A percentile compares a stretch with the other conserved stretches of the same genome.
Conservation (phyloP, 1,139 yeast genomes). For the Pichia sorboxylosa region DNA sequence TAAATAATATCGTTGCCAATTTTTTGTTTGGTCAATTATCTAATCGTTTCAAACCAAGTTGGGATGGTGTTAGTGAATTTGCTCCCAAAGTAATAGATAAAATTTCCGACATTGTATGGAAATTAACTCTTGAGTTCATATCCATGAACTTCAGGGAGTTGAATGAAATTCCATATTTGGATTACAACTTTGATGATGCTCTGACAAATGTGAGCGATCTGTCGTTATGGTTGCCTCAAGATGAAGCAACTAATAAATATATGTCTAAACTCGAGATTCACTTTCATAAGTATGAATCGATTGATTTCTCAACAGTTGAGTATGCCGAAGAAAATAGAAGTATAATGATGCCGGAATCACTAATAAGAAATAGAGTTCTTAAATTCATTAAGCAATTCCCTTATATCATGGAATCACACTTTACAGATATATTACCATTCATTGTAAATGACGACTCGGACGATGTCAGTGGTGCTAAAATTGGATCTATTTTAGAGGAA, state of each 20-base stretch:
- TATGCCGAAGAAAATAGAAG: constrained; percentile 28
- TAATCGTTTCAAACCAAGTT: constrained; percentile 71
- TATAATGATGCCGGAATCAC: constrained; percentile 26
- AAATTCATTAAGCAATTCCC: constrained; percentile 46
- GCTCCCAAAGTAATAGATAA: constrained; percentile 37
- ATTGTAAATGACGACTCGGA: constrained; percentile 30
- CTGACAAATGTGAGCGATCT: constrained; percentile 10
- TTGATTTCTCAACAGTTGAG: constrained; percentile 28
- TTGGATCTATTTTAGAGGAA: constrained; percentile 15
- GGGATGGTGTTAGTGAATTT: constrained; percentile 64
- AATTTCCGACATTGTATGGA: constrained; percentile 47
- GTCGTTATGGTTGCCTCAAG: constrained; percentile 20
- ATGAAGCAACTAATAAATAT: constrained; percentile 27
- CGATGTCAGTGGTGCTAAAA: constrained; percentile 14
- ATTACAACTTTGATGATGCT: constrained; percentile 9
- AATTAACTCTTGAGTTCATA: constrained; percentile 33
- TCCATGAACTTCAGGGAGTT: constrained; percentile 23
- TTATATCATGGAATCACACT: constrained; percentile 52
- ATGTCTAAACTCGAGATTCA: constrained; percentile 18
- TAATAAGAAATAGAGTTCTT: constrained; percentile 37
- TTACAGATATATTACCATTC: constrained; percentile 44
- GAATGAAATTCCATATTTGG: constrained; percentile 13
- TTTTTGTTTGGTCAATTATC: constrained; percentile 66
- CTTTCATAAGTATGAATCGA: constrained; percentile 20
- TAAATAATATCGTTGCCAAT: constrained; percentile 36